Base-by-base conservation (phyloP, 1,139 yeast species). In the Yamadazyma blattariae region DNA sequence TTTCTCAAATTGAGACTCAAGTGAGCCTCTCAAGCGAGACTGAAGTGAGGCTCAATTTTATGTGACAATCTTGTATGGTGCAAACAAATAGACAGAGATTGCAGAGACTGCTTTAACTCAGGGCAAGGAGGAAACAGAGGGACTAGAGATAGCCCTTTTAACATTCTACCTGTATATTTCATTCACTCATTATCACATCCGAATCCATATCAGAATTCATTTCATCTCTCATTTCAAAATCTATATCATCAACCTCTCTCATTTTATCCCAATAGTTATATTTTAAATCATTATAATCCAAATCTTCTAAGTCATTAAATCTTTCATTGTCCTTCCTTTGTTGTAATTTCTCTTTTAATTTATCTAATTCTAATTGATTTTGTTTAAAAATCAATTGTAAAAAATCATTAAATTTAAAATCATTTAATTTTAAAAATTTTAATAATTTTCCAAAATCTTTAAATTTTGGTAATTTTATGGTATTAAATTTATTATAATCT, bases 241-340 rank as follows among this genome's bases (percentile, higher is more conserved):
- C 65, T 13, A 54, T 38, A 34, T 63, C 70, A 20, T 42, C 42
- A 14, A 55, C 59, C 11, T 54, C 38, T 3, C 48, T 43, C n/a
- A 45, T 42, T 8, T 50, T 54, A 37, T 65, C 71, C 72, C 73
- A 67, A 44, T 67, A 67, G 29, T 53, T 52, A 39, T 67, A 67
- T 36, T 50, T 50, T 14, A 61, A 39, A 26, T 57, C 60, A 18
- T 51, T 42, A 23, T 40, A 50, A 11, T 29, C 26, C 12, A 35
- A 9, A 8, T 35, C 34, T 7, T 34, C 35, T 22, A 36, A 12
- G 20, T 33, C 34, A 16, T 27, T 17, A 10, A 33, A 18, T 11
- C 27, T 33, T 14, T 14, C 27, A 24, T 25, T 48, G 30, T 35
- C 39, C 23, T 29, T 28, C 7, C 4, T 5, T 8, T 21, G 5